Evolutionary conservation across 805 yeast species (phyloP), one percentile per base, ranked within the genome.

Genomic region (Blastobotrys mokoenaii): DNA sequence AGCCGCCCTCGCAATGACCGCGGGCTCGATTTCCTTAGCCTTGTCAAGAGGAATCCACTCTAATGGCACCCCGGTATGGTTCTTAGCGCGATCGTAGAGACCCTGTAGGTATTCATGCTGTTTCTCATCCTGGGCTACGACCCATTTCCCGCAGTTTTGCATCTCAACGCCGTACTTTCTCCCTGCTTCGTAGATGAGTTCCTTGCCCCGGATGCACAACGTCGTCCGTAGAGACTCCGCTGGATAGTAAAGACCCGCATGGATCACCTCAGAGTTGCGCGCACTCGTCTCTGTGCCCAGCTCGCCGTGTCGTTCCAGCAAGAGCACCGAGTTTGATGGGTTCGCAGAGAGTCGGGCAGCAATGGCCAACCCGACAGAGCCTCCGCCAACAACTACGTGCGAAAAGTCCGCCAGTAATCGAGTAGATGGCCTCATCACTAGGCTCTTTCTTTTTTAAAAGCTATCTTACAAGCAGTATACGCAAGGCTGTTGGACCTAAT

Each of bases 181-280:
- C 1, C 66, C 67, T 4, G 63, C 63, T 12, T 67, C 65, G 59
- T 87, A 88, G 10, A 88, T 69, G 61, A 79, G 63, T 11, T 77
- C 62, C 54, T 84, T 87, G 0, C 97, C 97, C 33, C 73, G 71
- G 30, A 88, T 68, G 56, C 96, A 89, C 25, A 88, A 63, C 51
- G 69, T 63, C 0, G 85, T 77, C 57, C 85, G 82, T 44, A 89
- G 67, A 2, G 83, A 72, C 47, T 76, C 74, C 8, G 68, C 64
- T 0, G 95, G 94, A 56, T 84, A 83, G 60, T 89, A 89, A 5
- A 88, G 56, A 0, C 96, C 96, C 0, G 95, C 95, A 64, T 88
- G 97, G 18, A 88, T 82, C 20, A 89, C 97, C 58, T 89, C 97
- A 1, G 95, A 84, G 67, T 88, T 88, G 43, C 96, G 69, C n/a